Evolutionary conservation across 2,329 filamentous ascomycete genomes (phyloP).

Genomic region (Ambrosiella cleistominuta): DNA sequence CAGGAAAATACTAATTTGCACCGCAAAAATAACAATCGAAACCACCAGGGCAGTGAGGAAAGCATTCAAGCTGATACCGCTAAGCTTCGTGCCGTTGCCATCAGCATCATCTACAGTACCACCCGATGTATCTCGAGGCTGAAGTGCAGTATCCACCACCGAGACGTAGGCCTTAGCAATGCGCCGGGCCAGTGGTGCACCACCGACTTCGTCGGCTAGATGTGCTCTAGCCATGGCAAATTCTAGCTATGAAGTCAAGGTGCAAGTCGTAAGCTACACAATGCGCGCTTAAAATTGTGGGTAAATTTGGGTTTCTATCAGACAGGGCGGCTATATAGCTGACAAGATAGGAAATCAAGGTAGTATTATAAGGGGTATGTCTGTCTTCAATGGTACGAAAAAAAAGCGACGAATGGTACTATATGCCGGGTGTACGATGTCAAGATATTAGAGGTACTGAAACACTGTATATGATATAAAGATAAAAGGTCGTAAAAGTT

Average conservation of each 20-base stretch:
- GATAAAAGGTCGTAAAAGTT: not conserved
- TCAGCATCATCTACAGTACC: slow-evolving; percentile 2
- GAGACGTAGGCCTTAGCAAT: slow-evolving; percentile 5
- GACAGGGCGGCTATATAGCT: not conserved
- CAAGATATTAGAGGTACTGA: not conserved
- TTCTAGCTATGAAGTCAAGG: not conserved
- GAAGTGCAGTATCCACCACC: not conserved
- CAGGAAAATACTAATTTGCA: slow-evolving; percentile 54
- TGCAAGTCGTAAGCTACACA: not conserved
- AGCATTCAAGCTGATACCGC: slow-evolving; percentile 30
- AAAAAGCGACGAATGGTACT: not conserved
- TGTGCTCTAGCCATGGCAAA: not conserved
- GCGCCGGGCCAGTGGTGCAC: not conserved
- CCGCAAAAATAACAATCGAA: slow-evolving; percentile 43
- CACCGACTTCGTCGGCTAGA: not conserved
- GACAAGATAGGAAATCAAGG: not conserved
- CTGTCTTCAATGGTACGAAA: not conserved
- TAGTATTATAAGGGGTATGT: not conserved
- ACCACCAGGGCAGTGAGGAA: slow-evolving; percentile 49
- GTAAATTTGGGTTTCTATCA: not conserved
- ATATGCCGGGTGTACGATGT: no score
- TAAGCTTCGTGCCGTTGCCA: slow-evolving; percentile 14
- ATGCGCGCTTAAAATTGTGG: not conserved
- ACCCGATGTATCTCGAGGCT: slow-evolving; percentile 3
- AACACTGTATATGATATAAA: not conserved